These are phyloP conservation scores for Nicotiana benthamiana DNA, from an alignment of 257 asterid genomes.

Conservation along the genomic window DNA sequence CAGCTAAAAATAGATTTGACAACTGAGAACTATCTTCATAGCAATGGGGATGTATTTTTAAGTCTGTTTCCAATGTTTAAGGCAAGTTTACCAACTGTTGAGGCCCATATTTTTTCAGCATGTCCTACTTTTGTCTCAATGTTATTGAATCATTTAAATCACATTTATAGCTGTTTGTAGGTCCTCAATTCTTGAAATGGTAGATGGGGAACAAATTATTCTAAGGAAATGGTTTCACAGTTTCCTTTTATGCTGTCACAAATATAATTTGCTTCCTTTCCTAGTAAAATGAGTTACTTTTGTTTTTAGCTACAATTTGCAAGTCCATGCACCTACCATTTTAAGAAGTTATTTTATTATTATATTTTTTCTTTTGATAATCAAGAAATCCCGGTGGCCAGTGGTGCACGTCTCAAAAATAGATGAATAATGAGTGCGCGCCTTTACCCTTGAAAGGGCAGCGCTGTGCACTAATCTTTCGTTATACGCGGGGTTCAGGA, in stretches of 20 bases:
- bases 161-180: background rate
- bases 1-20: constrained; percentile 11
- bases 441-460: too few species aligned
- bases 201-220: constrained; percentile 7
- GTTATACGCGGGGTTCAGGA: too few species aligned
- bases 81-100: constrained; percentile 3
- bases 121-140: background rate
- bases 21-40: background rate
- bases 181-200: constrained; percentile 6
- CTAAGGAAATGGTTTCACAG: background rate
- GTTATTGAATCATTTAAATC: background rate
- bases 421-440: background rate
- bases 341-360: background rate
- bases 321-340: background rate
- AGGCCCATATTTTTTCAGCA: constrained; percentile 5
- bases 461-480: too few species aligned
- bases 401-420: background rate
- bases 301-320: background rate
- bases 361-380: background rate
- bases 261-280: background rate
- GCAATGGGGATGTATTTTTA: constrained; percentile 1
- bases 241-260: background rate
- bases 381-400: background rate
- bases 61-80: background rate
- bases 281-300: background rate